These are phyloP conservation scores for Elaeis oleifera DNA, from an alignment of 202 grass and related monocot species.

Conservation along the genomic window DNA sequence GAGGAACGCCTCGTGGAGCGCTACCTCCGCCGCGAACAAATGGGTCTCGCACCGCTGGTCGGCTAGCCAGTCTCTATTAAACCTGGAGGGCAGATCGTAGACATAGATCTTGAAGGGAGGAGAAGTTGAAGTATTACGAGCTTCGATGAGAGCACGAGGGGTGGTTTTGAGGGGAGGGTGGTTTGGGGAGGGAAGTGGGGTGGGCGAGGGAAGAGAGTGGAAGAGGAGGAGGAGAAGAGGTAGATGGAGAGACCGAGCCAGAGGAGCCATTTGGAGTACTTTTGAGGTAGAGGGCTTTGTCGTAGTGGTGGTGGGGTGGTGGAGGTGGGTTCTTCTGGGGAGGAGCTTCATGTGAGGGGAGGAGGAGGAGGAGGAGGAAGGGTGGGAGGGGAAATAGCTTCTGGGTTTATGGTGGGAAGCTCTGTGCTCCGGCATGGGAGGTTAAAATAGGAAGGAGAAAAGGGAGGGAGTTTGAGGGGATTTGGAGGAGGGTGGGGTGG, in stretches of 20 bases:
- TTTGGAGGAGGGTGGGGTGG: too few species aligned
- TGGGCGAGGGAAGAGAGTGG: constrained; percentile 7
- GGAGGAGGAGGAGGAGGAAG: not conserved
- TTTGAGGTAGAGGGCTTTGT: constrained; percentile 25
- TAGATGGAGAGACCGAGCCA: constrained; percentile 53
- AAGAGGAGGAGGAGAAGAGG: constrained; percentile 41
- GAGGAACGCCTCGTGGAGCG: constrained; percentile 64
- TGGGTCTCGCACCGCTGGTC: constrained; percentile 53
- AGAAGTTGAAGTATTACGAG: not conserved
- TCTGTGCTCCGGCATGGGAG: not conserved
- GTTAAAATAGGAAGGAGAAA: too few species aligned
- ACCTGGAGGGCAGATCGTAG: constrained; percentile 59
- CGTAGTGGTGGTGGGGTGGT: constrained; percentile 5
- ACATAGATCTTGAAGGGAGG: constrained; percentile 44
- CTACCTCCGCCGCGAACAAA: constrained; percentile 86
- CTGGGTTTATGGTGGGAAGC: not conserved
- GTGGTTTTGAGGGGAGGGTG: constrained; percentile 25
- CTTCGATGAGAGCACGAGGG: constrained; percentile 6
- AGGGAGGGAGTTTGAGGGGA: too few species aligned
- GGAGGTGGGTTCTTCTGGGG: constrained; percentile 25
- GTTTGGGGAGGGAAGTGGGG: constrained; percentile 11
- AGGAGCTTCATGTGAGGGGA: constrained; percentile 8
- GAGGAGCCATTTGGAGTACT: constrained; percentile 43
- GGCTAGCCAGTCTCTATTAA: constrained; percentile 56
- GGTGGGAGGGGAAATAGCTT: too few species aligned